Conservation (phyloP, 2,329 filamentous ascomycete genomes). For the Penicillium vulpinum region DNA sequence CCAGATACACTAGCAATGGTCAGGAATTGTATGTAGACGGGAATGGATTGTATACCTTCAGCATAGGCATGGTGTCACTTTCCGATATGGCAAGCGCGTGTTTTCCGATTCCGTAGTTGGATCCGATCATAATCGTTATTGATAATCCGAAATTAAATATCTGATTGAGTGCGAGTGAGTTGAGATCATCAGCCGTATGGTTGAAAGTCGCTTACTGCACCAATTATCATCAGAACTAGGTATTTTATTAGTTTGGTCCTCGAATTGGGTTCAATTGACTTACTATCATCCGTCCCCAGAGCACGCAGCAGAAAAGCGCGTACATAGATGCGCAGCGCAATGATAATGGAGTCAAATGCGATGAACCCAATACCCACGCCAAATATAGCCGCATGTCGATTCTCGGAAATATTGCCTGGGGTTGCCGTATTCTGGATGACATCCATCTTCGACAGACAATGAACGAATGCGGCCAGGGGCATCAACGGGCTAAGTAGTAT, state of each 20-base stretch:
- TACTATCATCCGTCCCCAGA: slow-evolving; percentile 11
- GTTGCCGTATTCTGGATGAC: neutral
- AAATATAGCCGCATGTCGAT: slow-evolving; percentile 2
- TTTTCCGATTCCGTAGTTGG: neutral
- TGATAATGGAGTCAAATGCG: slow-evolving; percentile 7
- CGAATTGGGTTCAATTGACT: neutral
- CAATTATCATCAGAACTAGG: neutral
- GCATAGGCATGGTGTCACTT: neutral
- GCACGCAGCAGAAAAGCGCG: slow-evolving; percentile 6
- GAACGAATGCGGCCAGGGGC: neutral
- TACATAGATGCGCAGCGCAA: slow-evolving; percentile 9
- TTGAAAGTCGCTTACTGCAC: neutral
- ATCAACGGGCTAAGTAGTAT: neutral
- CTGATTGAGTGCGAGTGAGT: neutral
- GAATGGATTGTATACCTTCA: neutral
- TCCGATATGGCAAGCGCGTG: neutral
- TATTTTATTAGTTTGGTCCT: neutral
- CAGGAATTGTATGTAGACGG: neutral
- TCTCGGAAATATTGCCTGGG: neutral
- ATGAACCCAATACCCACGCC: slow-evolving; percentile 9
- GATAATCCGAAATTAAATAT: neutral
- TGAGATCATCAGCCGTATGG: neutral
- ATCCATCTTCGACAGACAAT: neutral
- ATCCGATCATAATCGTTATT: slow-evolving; percentile 1
- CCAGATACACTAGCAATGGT: neutral